Percentiles rank a stretch among this genome's conserved stretches.
These are phyloP conservation scores for Symmetrospora coprosmae DNA, from an alignment of 768 basidiomycete genomes.

Conservation along the genomic window DNA sequence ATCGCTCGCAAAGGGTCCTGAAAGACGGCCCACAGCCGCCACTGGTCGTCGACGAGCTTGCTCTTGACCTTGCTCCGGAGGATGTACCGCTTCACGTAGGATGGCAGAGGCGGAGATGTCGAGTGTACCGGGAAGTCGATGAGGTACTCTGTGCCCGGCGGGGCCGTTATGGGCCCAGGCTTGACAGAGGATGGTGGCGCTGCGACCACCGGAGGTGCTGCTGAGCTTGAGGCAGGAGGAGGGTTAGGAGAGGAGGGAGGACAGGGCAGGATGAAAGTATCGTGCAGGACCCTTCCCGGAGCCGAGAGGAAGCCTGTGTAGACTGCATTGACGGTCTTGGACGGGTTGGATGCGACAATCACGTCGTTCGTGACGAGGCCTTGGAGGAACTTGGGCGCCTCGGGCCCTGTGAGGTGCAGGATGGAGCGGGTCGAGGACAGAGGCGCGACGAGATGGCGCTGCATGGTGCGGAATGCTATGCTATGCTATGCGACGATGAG, in stretches of 20 bases:
- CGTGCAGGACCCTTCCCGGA: slow-evolving; percentile 72
- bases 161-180: no score
- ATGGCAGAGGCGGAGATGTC: slow-evolving; percentile 44
- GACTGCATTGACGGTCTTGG: not conserved
- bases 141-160: no score
- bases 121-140: slow-evolving; percentile 27
- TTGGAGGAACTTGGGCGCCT: slow-evolving; percentile 31
- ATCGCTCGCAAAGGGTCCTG: slow-evolving; percentile 14
- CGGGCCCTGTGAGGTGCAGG: slow-evolving; percentile 24
- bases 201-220: slow-evolving; percentile 49
- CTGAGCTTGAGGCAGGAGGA: slow-evolving; percentile 51
- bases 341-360: not conserved
- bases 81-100: slow-evolving; percentile 67
- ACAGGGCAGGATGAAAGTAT: slow-evolving; percentile 57
- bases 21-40: slow-evolving; percentile 43
- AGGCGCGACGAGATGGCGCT: slow-evolving; percentile 12
- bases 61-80: slow-evolving; percentile 80
- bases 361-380: slow-evolving; percentile 32
- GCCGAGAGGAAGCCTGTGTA: slow-evolving; percentile 30
- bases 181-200: slow-evolving; percentile 39
- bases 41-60: slow-evolving; percentile 50
- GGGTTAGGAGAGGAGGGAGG: slow-evolving; percentile 39
- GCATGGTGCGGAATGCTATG: no score
- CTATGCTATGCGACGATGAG: slow-evolving; percentile 15
- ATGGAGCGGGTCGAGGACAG: slow-evolving; percentile 17